These are phyloP conservation scores for Lentinula boryana DNA, from an alignment of 768 basidiomycete species.

Conservation along the genomic window DNA sequence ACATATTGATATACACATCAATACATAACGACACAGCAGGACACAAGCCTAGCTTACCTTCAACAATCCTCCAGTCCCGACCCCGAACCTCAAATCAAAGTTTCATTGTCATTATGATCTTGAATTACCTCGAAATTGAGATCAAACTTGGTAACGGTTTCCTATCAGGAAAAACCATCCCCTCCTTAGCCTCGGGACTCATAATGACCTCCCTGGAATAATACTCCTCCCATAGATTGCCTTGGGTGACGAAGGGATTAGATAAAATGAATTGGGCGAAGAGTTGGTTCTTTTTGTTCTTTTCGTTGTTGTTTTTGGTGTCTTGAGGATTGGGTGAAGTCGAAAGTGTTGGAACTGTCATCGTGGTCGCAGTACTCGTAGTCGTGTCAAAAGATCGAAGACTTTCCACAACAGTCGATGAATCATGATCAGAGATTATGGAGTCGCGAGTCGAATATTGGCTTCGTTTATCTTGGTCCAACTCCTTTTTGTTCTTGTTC, in stretches of 20 bases:
- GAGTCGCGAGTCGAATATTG: neutral
- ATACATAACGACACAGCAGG: too few species aligned
- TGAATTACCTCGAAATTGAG: too few species aligned
- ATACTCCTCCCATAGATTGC: conserved; percentile 35
- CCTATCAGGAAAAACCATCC: conserved; percentile 41
- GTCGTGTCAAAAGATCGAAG: neutral
- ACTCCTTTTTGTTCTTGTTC: neutral
- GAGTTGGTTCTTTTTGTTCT: conserved; percentile 11
- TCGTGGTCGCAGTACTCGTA: neutral
- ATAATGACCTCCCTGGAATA: conserved; percentile 39
- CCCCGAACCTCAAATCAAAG: too few species aligned
- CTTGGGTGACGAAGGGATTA: conserved; percentile 36
- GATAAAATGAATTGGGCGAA: conserved; percentile 32
- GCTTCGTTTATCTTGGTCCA: neutral
- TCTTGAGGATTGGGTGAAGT: neutral
- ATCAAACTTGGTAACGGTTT: conserved; percentile 33
- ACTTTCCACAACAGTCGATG: neutral
- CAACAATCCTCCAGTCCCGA: too few species aligned
- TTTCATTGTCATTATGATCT: neutral
- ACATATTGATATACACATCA: too few species aligned
- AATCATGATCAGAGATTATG: neutral
- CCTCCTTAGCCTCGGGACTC: conserved; percentile 29
- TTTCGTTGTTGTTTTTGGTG: too few species aligned
- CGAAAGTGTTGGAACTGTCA: too few species aligned
- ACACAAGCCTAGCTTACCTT: too few species aligned